A percentile compares a stretch with the other conserved stretches of the same genome.
Evolutionary conservation across 805 yeast species (phyloP).

Genomic region (Starmerella ratchasimensis): DNA sequence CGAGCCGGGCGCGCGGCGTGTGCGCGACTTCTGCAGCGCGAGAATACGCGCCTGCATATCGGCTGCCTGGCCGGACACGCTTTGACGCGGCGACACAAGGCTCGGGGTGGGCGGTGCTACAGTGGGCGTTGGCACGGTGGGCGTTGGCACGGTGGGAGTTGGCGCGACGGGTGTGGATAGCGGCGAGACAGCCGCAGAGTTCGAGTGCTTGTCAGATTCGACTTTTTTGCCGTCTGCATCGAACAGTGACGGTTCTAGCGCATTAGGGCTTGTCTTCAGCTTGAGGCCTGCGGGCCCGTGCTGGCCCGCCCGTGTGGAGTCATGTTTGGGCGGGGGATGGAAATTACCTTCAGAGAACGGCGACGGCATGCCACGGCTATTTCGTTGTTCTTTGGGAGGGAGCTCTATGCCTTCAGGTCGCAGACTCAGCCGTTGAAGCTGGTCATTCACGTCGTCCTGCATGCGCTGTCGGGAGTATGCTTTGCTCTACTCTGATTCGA

Average conservation of each 20-base stretch:
- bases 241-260: conserved; percentile 2
- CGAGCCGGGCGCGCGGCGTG: conserved; percentile 26
- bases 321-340: background rate
- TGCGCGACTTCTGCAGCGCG: conserved; percentile 78
- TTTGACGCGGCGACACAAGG: conserved; percentile 3
- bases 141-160: too few relatives aligned
- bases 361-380: conserved; percentile 1
- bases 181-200: background rate
- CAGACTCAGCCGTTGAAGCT: too few relatives aligned
- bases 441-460: too few relatives aligned
- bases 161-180: background rate
- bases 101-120: too few relatives aligned
- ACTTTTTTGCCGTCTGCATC: too few relatives aligned
- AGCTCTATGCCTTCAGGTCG: conserved; percentile 2
- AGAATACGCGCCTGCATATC: conserved; percentile 75
- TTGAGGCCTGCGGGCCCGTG: conserved; percentile 1
- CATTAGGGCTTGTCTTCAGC: conserved; percentile 17
- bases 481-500: too few relatives aligned
- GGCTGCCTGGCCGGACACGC: conserved; percentile 29
- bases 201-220: background rate
- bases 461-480: too few relatives aligned
- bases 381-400: conserved; percentile 2
- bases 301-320: background rate
- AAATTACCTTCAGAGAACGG: conserved; percentile 3
- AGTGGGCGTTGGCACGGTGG: too few relatives aligned